phyloP scores from a whole-genome alignment of 1,139 yeast genomes.

The Pneumocystis jirovecii region DNA sequence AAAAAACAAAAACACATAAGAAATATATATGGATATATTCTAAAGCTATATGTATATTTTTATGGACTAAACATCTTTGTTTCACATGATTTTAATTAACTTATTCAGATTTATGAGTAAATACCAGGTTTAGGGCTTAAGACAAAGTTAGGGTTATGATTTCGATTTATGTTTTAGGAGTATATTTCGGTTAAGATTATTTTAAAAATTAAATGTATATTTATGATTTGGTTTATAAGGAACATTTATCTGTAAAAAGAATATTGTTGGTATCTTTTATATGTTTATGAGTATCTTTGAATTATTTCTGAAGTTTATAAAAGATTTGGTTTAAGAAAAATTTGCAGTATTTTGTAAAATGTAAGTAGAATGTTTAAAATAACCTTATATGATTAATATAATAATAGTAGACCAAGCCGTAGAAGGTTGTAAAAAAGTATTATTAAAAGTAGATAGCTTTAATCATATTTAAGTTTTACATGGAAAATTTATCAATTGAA shows the following conservation, averaged over 20 bases:
- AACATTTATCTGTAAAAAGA: too few relatives aligned
- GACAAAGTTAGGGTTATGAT: background rate
- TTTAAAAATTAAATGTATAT: background rate
- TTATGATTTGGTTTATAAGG: background rate
- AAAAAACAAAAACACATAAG: background rate
- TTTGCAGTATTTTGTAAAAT: too few relatives aligned
- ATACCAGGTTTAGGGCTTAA: background rate
- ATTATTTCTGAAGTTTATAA: background rate
- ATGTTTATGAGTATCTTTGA: background rate
- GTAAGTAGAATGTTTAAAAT: too few relatives aligned
- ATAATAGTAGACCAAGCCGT: too few relatives aligned
- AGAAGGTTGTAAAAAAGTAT: background rate
- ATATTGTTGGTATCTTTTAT: too few relatives aligned
- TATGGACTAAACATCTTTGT: background rate
- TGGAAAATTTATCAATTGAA: background rate
- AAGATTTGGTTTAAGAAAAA: too few relatives aligned
- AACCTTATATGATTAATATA: too few relatives aligned
- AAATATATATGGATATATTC: background rate
- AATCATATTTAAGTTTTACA: background rate
- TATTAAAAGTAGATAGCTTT: background rate
- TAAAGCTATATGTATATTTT: background rate
- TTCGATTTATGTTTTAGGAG: background rate
- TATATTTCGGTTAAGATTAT: background rate
- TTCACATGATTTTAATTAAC: background rate
- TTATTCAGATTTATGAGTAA: background rate